Conservation (phyloP, 176 grass and related monocot species). For the Poa annua region DNA sequence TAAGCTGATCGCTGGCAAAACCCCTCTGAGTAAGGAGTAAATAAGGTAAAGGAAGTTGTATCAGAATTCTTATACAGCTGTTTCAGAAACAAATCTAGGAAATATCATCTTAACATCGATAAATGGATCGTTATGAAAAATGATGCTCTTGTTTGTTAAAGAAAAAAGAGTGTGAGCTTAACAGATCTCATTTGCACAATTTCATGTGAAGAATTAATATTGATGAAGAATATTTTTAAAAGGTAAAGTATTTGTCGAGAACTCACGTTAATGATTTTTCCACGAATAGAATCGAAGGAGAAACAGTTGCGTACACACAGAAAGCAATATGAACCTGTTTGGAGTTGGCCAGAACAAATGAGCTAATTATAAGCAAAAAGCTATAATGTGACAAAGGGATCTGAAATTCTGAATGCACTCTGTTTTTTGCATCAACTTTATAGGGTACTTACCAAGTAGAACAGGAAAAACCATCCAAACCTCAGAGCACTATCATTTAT, state of each 20-base stretch:
- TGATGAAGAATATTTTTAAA: background rate
- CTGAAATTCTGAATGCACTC: background rate
- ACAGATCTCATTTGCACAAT: background rate
- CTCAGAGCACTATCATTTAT: conserved; percentile 79
- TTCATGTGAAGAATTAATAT: background rate
- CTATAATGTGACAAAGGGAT: background rate
- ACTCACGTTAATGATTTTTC: conserved; percentile 78
- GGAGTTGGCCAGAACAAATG: conserved; percentile 21
- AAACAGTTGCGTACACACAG: conserved; percentile 62
- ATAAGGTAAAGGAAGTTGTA: background rate
- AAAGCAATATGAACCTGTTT: conserved; percentile 74
- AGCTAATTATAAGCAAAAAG: background rate
- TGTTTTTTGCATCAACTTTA: conserved; percentile 7
- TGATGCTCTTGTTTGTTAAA: background rate
- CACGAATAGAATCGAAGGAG: conserved; percentile 67
- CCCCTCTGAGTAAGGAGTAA: conserved; percentile 47
- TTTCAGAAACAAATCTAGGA: background rate
- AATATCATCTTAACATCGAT: background rate
- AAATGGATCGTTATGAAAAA: background rate
- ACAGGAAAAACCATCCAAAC: conserved; percentile 77
- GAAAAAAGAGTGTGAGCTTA: background rate
- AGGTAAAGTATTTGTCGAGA: background rate
- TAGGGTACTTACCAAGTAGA: conserved; percentile 56
- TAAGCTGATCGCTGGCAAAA: conserved; percentile 64
- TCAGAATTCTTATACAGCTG: background rate